phyloP scores from a whole-genome alignment of 2,329 filamentous ascomycete species.

The Septoria linicola region DNA sequence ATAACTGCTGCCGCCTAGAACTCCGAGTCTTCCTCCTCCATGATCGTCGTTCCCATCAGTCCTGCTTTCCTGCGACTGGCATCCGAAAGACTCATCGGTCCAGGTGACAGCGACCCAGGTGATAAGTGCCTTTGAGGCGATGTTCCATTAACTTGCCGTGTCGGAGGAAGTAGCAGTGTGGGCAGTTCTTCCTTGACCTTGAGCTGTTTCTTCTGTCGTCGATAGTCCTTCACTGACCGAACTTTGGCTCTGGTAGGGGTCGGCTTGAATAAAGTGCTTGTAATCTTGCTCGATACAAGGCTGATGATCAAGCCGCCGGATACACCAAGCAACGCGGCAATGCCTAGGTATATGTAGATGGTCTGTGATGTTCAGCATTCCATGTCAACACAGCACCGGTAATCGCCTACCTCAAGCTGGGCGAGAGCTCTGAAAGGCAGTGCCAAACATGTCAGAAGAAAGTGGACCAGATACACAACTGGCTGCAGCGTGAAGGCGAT shows the following conservation, averaged over 20 bases:
- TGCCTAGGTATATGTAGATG: constrained; percentile 60
- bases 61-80: constrained; percentile 44
- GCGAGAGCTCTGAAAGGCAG: constrained; percentile 54
- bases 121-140: constrained; percentile 21
- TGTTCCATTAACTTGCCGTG: constrained; percentile 2
- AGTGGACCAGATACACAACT: constrained; percentile 47
- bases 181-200: constrained; percentile 16
- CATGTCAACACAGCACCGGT: not conserved
- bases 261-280: constrained; percentile 27
- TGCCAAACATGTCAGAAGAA: constrained; percentile 43
- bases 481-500: constrained; percentile 53
- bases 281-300: constrained; percentile 52
- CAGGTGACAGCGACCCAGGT: constrained; percentile 20
- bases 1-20: constrained; percentile 35
- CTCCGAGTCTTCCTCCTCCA: constrained; percentile 66
- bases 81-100: constrained; percentile 32
- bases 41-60: constrained; percentile 65
- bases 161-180: constrained; percentile 6
- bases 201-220: constrained; percentile 33
- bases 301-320: constrained; percentile 61
- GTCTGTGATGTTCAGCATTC: constrained; percentile 40
- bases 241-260: constrained; percentile 16
- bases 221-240: constrained; percentile 37
- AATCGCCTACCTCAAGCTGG: constrained; percentile 54
- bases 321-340: constrained; percentile 67